Percentiles rank a stretch among this genome's conserved stretches.
phyloP scores from a whole-genome alignment of 768 basidiomycete species.

The Kwoniella mangroviensis region DNA sequence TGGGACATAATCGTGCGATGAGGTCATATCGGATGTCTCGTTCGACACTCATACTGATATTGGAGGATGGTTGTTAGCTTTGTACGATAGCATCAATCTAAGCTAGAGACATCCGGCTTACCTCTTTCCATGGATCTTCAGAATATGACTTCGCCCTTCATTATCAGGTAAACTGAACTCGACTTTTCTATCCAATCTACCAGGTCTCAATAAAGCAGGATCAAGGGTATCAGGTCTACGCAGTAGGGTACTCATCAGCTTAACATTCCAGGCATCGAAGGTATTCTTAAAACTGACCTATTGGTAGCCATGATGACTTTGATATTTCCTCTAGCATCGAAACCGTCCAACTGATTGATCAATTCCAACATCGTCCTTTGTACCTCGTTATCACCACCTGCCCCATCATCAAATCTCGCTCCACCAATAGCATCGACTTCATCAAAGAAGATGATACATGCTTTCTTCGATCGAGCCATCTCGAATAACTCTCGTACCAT shows the following conservation, averaged over 20 bases:
- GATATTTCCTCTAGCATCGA: constrained; percentile 98
- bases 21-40: constrained; percentile 96
- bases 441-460: constrained; percentile 99
- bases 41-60: constrained; percentile 88
- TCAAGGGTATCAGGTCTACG: constrained; percentile 93
- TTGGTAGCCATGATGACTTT: constrained; percentile 99
- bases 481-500: constrained; percentile 99
- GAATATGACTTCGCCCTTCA: constrained; percentile 94
- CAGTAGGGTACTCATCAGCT: constrained; percentile 1
- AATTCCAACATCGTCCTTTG: constrained; percentile 99
- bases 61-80: background rate
- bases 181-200: constrained; percentile 93
- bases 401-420: constrained; percentile 96
- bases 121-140: constrained; percentile 96
- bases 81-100: too few relatives aligned
- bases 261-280: background rate
- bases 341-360: constrained; percentile 98
- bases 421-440: constrained; percentile 99
- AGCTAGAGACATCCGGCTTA: constrained; percentile 51
- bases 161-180: constrained; percentile 94
- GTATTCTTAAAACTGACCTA: constrained; percentile 63
- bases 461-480: constrained; percentile 98
- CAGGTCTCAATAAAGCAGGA: constrained; percentile 92
- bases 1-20: constrained; percentile 94
- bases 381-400: constrained; percentile 98